Conservation (phyloP, 2,329 filamentous ascomycete genomes). For the Remersonia thermophila region DNA sequence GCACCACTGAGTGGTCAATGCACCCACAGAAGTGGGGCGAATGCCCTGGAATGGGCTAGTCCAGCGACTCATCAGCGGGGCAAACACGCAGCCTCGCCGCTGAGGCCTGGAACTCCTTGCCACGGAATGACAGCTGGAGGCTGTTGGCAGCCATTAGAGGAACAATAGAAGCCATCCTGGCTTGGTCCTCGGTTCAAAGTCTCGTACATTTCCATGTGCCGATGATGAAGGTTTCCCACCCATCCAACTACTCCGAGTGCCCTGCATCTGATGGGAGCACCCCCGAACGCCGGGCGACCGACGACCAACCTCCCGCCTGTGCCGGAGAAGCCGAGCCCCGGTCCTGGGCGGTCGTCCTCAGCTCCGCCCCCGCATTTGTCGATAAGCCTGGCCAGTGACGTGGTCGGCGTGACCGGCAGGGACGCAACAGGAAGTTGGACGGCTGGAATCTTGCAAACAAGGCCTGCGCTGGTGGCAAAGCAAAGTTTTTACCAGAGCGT, state of each 20-base stretch:
- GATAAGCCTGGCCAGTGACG: conserved; percentile 11
- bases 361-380: conserved; percentile 8
- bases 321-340: background rate
- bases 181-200: too few species aligned
- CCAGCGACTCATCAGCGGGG: conserved; percentile 6
- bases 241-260: too few species aligned
- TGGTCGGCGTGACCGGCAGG: conserved; percentile 2
- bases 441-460: background rate
- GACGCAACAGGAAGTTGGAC: background rate
- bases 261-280: too few species aligned
- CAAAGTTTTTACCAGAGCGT: too few species aligned
- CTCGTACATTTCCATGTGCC: too few species aligned
- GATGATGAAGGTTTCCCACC: too few species aligned
- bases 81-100: conserved; percentile 7
- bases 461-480: too few species aligned
- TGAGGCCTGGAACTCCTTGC: conserved; percentile 2
- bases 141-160: too few species aligned
- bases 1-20: conserved; percentile 6
- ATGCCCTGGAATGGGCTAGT: conserved; percentile 17
- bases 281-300: too few species aligned
- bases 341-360: background rate
- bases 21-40: conserved; percentile 16
- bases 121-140: too few species aligned
- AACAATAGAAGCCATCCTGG: too few species aligned
- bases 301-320: conserved; percentile 2